Conservation (phyloP, 31 red algal species). For the Porphyra umbilicalis region DNA sequence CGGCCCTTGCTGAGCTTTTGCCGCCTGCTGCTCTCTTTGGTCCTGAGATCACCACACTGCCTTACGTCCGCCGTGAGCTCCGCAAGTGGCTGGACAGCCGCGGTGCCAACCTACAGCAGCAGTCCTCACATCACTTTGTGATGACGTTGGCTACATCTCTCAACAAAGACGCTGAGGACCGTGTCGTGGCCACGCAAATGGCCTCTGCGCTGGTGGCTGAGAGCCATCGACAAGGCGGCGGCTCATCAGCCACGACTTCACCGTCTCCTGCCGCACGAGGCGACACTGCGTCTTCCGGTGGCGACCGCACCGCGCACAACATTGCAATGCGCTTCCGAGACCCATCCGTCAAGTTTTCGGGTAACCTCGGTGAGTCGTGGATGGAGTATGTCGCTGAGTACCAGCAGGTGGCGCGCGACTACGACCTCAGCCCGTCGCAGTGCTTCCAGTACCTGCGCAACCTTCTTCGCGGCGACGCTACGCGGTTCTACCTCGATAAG, state of each 20-base stretch:
- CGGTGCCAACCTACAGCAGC: conserved; percentile 1
- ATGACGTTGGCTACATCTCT: neutral
- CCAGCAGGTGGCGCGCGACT: neutral
- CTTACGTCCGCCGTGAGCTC: neutral
- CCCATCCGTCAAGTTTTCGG: neutral
- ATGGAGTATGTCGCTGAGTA: conserved; percentile 3
- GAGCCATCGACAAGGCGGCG: too few relatives aligned
- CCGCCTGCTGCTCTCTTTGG: conserved; percentile 4
- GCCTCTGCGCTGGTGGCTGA: neutral
- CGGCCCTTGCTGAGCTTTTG: neutral
- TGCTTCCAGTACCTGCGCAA: neutral
- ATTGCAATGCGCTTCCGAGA: conserved; percentile 4
- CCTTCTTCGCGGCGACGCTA: neutral
- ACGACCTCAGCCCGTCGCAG: neutral
- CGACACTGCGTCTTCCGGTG: too few relatives aligned
- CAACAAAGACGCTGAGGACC: neutral
- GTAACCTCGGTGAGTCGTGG: conserved; percentile 1
- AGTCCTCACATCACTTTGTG: neutral
- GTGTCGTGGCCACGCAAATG: neutral
- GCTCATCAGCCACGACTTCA: too few relatives aligned
- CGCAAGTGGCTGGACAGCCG: neutral
- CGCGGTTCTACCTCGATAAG: neutral
- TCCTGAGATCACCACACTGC: neutral
- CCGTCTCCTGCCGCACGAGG: too few relatives aligned
- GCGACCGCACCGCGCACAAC: too few relatives aligned